Conservation (phyloP, 305 asterid genomes). For the Lippia alba region DNA sequence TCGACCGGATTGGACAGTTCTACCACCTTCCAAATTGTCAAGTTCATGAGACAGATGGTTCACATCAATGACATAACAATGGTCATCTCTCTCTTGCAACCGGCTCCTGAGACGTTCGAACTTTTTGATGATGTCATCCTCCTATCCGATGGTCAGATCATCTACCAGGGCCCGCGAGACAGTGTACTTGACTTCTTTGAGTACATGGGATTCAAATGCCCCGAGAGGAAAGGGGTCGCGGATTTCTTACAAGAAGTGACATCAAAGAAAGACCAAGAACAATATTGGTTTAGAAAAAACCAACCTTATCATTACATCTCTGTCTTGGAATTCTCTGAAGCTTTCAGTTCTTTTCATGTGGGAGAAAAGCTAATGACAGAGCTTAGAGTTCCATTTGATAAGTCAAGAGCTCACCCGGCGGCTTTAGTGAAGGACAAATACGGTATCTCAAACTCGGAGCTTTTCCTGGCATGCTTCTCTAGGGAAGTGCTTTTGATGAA, state of each 20-base stretch:
- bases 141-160: conserved; percentile 52
- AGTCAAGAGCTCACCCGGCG: conserved; percentile 44
- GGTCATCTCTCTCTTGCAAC: conserved; percentile 60
- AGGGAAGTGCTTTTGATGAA: conserved; percentile 60
- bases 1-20: conserved; percentile 72
- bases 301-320: conserved; percentile 35
- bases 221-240: conserved; percentile 60
- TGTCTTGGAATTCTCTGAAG: conserved; percentile 44
- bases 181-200: conserved; percentile 49
- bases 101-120: conserved; percentile 62
- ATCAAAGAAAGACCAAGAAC: conserved; percentile 60
- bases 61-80: conserved; percentile 50
- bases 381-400: conserved; percentile 48
- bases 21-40: conserved; percentile 61
- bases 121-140: conserved; percentile 59
- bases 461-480: conserved; percentile 50
- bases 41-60: conserved; percentile 54
- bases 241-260: conserved; percentile 65
- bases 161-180: conserved; percentile 65
- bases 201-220: conserved; percentile 58
- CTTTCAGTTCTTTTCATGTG: conserved; percentile 48
- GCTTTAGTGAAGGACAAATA: conserved; percentile 60
- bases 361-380: conserved; percentile 48
- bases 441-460: conserved; percentile 49
- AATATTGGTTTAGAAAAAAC: conserved; percentile 51